A percentile compares a stretch with the other conserved stretches of the same genome.
Conservation (phyloP, 106 monocot genomes). For the Acanthochlamys bracteata region DNA sequence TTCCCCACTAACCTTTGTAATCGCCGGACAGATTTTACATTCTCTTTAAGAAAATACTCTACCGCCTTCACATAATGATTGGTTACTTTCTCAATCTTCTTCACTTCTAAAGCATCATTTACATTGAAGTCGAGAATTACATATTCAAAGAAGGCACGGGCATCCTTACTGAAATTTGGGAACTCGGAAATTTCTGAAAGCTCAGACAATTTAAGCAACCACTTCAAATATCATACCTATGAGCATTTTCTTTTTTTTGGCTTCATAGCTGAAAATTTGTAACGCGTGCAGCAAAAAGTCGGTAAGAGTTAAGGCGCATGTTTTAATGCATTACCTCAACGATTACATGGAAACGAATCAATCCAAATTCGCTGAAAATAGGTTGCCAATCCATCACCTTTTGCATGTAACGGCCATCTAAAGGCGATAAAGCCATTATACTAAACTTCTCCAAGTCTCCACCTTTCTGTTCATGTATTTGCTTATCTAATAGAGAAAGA, state of each 20-base stretch:
- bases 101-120: slow-evolving; percentile 73
- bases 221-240: slow-evolving; percentile 14
- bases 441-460: slow-evolving; percentile 21
- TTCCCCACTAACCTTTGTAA: slow-evolving; percentile 42
- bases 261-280: too few relatives aligned
- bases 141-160: slow-evolving; percentile 50
- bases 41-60: slow-evolving; percentile 87
- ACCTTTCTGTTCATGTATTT: slow-evolving; percentile 10
- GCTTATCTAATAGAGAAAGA: slow-evolving; percentile 4
- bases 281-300: too few relatives aligned
- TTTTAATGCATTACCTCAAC: slow-evolving; percentile 70
- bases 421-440: slow-evolving; percentile 66
- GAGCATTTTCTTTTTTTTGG: too few relatives aligned
- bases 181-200: slow-evolving; percentile 78
- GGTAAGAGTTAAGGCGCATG: too few relatives aligned
- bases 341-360: slow-evolving; percentile 60
- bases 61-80: slow-evolving; percentile 98
- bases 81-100: slow-evolving; percentile 81
- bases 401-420: slow-evolving; percentile 72
- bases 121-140: slow-evolving; percentile 50
- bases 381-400: slow-evolving; percentile 47
- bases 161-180: slow-evolving; percentile 59
- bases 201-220: slow-evolving; percentile 79
- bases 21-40: slow-evolving; percentile 56
- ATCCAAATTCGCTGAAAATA: slow-evolving; percentile 82